These are phyloP conservation scores for Afroboletus lepidellus DNA, from an alignment of 1,284 basidiomycete species.

Conservation along the genomic window DNA sequence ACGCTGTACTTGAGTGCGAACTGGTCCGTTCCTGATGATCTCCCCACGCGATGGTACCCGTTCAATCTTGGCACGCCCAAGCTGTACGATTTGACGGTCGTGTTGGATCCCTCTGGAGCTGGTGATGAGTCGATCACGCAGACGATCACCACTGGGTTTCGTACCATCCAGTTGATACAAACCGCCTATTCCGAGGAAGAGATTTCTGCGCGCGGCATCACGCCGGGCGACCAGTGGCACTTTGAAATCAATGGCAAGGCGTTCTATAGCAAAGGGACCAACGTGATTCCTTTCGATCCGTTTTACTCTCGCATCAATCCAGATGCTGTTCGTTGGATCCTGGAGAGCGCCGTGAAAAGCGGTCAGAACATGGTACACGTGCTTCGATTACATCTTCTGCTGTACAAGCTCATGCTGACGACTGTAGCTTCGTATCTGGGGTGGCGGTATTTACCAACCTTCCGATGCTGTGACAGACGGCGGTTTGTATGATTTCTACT, in stretches of 20 bases:
- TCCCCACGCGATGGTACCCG: conserved; percentile 54
- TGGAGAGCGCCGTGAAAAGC: conserved; percentile 53
- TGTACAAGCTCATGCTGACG: background rate
- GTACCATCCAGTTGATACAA: conserved; percentile 54
- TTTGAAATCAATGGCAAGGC: conserved; percentile 56
- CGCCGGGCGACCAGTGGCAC: conserved; percentile 59
- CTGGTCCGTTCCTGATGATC: conserved; percentile 46
- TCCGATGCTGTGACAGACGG: conserved; percentile 40
- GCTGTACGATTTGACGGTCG: conserved; percentile 49
- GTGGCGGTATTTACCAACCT: conserved; percentile 54
- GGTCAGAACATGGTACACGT: conserved; percentile 58
- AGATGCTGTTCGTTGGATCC: conserved; percentile 53
- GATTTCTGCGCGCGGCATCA: conserved; percentile 46
- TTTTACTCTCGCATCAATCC: conserved; percentile 54
- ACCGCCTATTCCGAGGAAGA: conserved; percentile 45
- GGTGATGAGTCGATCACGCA: conserved; percentile 25
- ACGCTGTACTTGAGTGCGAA: conserved; percentile 42
- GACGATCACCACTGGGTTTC: conserved; percentile 52
- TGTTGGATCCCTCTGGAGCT: conserved; percentile 18
- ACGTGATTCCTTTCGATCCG: conserved; percentile 60
- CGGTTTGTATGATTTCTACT: conserved; percentile 57
- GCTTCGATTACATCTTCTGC: background rate
- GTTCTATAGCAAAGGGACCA: conserved; percentile 56
- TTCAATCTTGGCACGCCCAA: conserved; percentile 54
- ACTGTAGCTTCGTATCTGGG: conserved; percentile 54